phyloP scores from a whole-genome alignment of 2,329 filamentous ascomycete genomes.

The Neonectria hederae region DNA sequence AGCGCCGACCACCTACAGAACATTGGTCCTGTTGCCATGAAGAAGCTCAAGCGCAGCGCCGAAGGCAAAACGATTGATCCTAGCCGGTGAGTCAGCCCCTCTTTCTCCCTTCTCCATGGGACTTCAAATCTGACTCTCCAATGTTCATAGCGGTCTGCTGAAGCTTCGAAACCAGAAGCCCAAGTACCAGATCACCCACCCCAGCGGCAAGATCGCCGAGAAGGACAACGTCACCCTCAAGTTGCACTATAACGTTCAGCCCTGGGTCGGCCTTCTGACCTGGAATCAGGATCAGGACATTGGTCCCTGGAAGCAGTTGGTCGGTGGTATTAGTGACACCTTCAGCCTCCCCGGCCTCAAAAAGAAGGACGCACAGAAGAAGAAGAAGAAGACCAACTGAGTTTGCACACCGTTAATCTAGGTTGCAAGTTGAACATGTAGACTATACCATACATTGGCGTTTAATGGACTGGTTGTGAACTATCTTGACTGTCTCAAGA shows the following conservation, averaged over 20 bases:
- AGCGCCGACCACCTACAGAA: constrained; percentile 71
- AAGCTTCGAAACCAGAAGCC: constrained; percentile 85
- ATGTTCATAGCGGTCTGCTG: constrained; percentile 69
- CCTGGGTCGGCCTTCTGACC: constrained; percentile 88
- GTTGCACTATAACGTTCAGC: constrained; percentile 96
- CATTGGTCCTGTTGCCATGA: constrained; percentile 66
- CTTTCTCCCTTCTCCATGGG: not conserved
- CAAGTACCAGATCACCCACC: constrained; percentile 97
- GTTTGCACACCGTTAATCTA: not conserved
- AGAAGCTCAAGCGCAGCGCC: constrained; percentile 69
- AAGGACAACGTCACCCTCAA: constrained; percentile 78
- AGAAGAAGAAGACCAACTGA: constrained; percentile 38
- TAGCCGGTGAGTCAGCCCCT: constrained; percentile 54
- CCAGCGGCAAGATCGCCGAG: constrained; percentile 79
- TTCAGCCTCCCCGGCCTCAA: constrained; percentile 75
- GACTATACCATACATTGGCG: constrained; percentile 30
- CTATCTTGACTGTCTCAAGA: not conserved
- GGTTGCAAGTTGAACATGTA: not conserved
- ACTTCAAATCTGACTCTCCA: not conserved
- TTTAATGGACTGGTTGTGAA: constrained; percentile 28
- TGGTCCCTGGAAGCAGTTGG: constrained; percentile 71
- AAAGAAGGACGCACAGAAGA: constrained; percentile 50
- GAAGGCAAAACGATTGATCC: constrained; percentile 69
- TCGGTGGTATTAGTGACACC: constrained; percentile 69
- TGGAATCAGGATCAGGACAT: constrained; percentile 74